Evolutionary conservation across 352 stramenopile genomes (phyloP), one percentile per base, ranked within the genome.

Genomic region (Phytophthora agathidicida): DNA sequence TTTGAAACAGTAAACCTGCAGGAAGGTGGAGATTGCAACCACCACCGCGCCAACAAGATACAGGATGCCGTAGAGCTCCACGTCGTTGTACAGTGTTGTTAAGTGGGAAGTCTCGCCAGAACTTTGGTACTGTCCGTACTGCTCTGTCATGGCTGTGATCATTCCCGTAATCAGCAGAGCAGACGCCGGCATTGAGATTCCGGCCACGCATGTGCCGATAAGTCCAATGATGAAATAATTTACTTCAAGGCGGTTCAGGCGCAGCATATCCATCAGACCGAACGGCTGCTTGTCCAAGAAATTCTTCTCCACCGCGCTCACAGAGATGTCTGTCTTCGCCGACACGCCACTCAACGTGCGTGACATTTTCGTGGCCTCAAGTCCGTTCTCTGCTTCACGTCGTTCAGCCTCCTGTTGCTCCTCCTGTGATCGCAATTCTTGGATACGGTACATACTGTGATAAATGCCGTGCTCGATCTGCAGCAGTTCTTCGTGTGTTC

Each of bases 391-490:
- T 0, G 49, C 28, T n/a, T 59, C 49, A 26, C 49, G 49, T 19
- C 16, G 39, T 14, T 57, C 26, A 19, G 57, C 41, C 6, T 55
- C 57, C 9, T 46, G 30, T 22, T 65, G 33, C 24, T 57, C 55
- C n/a, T 65, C 38, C 9, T 55, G 31, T 0, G 57, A 50, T 2
- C 48, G 39, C 5, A 50, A 3, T 13, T 57, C 24, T 39, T 80
- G 68, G 49, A 97, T 90, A 27, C 74, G 86, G 45, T 94, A 86
- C 50, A 87, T 70, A 23, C 83, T 97, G 32, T 96, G 76, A 7
- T n/a, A n/a, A n/a, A n/a, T n/a, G n/a, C n/a, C n/a, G n/a, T n/a
- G n/a, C n/a, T n/a, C n/a, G n/a, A n/a, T n/a, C n/a, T n/a, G n/a
- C n/a, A n/a, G n/a, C n/a, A n/a, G n/a, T n/a, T n/a, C n/a, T n/a